Conservation (phyloP, 768 basidiomycete genomes). For the Zangia roseola region DNA sequence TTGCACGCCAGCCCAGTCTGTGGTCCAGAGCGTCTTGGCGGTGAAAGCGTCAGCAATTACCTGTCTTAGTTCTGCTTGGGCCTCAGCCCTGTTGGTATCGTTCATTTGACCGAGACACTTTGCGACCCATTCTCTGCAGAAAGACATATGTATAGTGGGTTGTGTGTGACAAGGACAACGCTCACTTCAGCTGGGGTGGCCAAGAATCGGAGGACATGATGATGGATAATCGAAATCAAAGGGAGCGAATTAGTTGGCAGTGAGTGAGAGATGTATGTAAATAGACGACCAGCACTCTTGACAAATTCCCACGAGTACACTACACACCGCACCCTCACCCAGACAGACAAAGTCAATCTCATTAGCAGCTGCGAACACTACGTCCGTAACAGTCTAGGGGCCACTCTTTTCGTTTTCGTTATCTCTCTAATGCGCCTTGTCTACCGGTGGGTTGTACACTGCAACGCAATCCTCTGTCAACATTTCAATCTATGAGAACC, state of each 20-base stretch:
- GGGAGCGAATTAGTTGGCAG: background rate
- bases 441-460: constrained; percentile 42
- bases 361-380: constrained; percentile 26
- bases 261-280: constrained; percentile 9
- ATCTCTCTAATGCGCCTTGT: constrained; percentile 32
- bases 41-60: constrained; percentile 93
- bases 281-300: background rate
- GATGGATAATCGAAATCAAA: constrained; percentile 5
- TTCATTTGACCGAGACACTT: constrained; percentile 91
- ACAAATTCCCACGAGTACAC: constrained; percentile 19
- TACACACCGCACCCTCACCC: background rate
- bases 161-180: background rate
- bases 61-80: constrained; percentile 92
- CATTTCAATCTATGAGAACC: background rate
- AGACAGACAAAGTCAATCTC: constrained; percentile 10
- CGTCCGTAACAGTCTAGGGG: constrained; percentile 27
- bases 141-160: constrained; percentile 14
- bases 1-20: constrained; percentile 88
- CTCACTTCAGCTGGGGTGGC: constrained; percentile 79
- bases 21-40: constrained; percentile 84
- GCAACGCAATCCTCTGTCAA: constrained; percentile 7
- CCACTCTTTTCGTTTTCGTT: constrained; percentile 1
- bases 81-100: constrained; percentile 80
- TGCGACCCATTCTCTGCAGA: constrained; percentile 87
- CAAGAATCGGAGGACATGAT: constrained; percentile 75